A percentile compares a stretch with the other conserved stretches of the same genome.
phyloP scores from a whole-genome alignment of 2,329 filamentous ascomycete genomes.

The Diaporthe vexans region DNA sequence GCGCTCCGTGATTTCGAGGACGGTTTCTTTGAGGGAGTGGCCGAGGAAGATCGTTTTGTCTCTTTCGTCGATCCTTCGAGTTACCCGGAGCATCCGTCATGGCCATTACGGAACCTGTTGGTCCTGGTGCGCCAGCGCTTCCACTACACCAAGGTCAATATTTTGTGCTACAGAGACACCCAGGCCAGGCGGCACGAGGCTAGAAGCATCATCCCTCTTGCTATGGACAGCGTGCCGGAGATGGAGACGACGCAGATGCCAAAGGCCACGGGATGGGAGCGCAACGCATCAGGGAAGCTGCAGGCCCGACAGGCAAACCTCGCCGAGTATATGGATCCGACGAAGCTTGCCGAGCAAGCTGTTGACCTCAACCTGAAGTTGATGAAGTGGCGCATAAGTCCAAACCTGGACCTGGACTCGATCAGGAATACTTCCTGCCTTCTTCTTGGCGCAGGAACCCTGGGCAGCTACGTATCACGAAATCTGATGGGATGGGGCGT shows the following conservation, averaged over 20 bases:
- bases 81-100: constrained; percentile 88
- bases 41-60: constrained; percentile 82
- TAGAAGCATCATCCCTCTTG: constrained; percentile 80
- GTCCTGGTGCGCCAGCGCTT: constrained; percentile 88
- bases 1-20: constrained; percentile 84
- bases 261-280: constrained; percentile 96
- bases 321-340: constrained; percentile 93
- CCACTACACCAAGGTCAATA: constrained; percentile 80
- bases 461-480: constrained; percentile 93
- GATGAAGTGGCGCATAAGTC: constrained; percentile 98
- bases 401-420: constrained; percentile 85
- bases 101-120: constrained; percentile 92
- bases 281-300: constrained; percentile 83
- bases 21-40: constrained; percentile 84
- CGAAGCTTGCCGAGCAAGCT: constrained; percentile 88
- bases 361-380: constrained; percentile 97
- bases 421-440: constrained; percentile 94
- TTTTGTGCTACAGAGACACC: constrained; percentile 91
- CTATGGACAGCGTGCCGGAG: constrained; percentile 65
- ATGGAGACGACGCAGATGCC: constrained; percentile 72
- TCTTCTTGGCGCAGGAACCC: constrained; percentile 89
- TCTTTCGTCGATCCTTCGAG: constrained; percentile 95
- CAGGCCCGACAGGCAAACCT: constrained; percentile 84
- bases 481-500: constrained; percentile 97
- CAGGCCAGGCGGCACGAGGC: constrained; percentile 83